Base-by-base conservation (phyloP, 176 grass and related monocot genomes). In the Paspalum vaginatum region DNA sequence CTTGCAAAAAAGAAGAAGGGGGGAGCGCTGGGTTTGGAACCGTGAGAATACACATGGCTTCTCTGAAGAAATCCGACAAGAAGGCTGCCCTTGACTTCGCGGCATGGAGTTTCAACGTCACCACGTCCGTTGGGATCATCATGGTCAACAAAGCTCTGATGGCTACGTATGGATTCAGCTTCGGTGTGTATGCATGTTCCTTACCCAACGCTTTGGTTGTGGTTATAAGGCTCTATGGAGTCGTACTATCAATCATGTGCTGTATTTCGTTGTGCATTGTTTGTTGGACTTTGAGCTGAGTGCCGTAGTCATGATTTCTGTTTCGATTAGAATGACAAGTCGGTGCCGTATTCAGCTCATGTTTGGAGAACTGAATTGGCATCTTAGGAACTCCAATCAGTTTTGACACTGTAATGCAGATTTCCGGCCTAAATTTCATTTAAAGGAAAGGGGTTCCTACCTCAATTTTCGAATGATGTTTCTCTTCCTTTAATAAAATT, bases 81-180 rank as follows among this genome's bases (percentile, higher is more conserved):
- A 97, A 93, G 56, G 91, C 88, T 11, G 68, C 59, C 25, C 57
- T 91, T 27, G 94, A 97, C 84, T 76, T 91, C 21, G 88, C 86
- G 16, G 78, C 94, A 70, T 97, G 94, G 94, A 74, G 87, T 76
- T 97, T 91, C 94, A 97, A 97, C 51, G 72, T 97, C 38, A 81
- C 85, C 20, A 93, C 94, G 8, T 97, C 94, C 2, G 94, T 97
- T 65, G 94, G 84, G 71, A 85, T 97, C 80, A 97, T 97, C 82
- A 93, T 97, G 94, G 86, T 97, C 81, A 97, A 97, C 79, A 89
- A 97, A 70, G 91, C 94, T 51, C 51, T 93, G 11, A 97, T 97
- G 94, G 91, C 94, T 62, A 85, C 86, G 0, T 0, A 97, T 77
- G 88, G 88, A 11, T 97, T 97, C 86, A 89, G 81, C 78, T 97